phyloP scores from a whole-genome alignment of 140 eudicot species.

The Oenanthe javanica region DNA sequence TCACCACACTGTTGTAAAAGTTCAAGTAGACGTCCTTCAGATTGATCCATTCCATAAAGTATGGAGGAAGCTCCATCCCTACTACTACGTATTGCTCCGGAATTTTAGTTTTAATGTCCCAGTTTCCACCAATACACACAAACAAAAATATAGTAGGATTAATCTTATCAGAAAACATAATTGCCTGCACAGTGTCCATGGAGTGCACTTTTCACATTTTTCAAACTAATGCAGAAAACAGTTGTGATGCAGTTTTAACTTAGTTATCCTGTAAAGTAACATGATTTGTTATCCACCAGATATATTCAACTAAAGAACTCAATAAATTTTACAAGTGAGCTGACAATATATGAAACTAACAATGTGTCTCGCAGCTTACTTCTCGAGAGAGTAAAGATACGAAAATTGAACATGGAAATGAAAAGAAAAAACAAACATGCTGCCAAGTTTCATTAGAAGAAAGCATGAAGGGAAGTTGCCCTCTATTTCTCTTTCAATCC shows the following conservation, averaged over 20 bases:
- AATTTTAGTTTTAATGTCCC: conserved; percentile 93
- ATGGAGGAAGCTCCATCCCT: conserved; percentile 25
- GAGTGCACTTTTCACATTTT: background rate
- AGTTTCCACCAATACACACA: conserved; percentile 60
- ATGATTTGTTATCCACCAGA: too few species aligned
- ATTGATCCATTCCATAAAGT: too few species aligned
- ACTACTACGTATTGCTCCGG: conserved; percentile 72
- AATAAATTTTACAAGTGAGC: too few species aligned
- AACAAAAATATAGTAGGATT: background rate
- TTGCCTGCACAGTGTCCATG: background rate
- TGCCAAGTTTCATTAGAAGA: background rate
- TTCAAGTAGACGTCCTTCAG: conserved; percentile 69
- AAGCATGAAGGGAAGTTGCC: background rate
- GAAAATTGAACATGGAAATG: background rate
- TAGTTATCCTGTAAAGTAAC: too few species aligned
- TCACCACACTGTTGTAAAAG: conserved; percentile 84
- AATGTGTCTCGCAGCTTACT: background rate
- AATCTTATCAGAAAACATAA: too few species aligned
- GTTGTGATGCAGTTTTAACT: too few species aligned
- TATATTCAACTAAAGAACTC: too few species aligned
- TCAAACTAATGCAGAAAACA: background rate
- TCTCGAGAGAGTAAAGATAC: background rate
- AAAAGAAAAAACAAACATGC: background rate
- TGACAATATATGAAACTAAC: background rate
- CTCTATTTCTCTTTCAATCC: background rate